phyloP scores from a whole-genome alignment of 345 rosid species.

The Anacardium occidentale region DNA sequence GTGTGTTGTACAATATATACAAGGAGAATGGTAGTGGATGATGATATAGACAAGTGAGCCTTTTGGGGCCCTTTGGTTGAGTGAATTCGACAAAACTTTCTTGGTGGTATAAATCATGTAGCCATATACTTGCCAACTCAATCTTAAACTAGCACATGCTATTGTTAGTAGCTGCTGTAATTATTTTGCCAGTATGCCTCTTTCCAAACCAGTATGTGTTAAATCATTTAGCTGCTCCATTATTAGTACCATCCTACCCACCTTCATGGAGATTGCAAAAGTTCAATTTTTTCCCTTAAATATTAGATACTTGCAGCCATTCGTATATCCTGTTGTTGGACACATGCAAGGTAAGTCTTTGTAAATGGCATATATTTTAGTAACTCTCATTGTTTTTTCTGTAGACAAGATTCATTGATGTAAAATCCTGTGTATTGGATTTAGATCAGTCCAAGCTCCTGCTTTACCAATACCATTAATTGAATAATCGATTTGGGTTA shows the following conservation, averaged over 20 bases:
- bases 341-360: no score
- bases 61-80: constrained; percentile 5
- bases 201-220: constrained; percentile 21
- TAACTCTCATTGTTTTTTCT: no score
- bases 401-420: no score
- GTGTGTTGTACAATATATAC: no score
- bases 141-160: constrained; percentile 8
- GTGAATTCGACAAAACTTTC: constrained; percentile 5
- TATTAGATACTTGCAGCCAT: no score
- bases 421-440: no score
- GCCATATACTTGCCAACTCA: constrained; percentile 30
- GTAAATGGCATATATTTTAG: no score
- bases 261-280: no score
- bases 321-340: no score
- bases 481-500: no score
- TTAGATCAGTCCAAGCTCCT: neutral
- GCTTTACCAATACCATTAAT: neutral
- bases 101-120: constrained; percentile 27
- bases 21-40: neutral
- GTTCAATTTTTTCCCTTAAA: no score
- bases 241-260: no score
- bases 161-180: constrained; percentile 11
- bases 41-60: constrained; percentile 20
- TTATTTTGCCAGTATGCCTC: constrained; percentile 25
- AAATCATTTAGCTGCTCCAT: constrained; percentile 21